Evolutionary conservation across 345 rosid genomes (phyloP), one percentile per base, ranked within the genome.

Genomic region (Rubroshorea leprosula): DNA sequence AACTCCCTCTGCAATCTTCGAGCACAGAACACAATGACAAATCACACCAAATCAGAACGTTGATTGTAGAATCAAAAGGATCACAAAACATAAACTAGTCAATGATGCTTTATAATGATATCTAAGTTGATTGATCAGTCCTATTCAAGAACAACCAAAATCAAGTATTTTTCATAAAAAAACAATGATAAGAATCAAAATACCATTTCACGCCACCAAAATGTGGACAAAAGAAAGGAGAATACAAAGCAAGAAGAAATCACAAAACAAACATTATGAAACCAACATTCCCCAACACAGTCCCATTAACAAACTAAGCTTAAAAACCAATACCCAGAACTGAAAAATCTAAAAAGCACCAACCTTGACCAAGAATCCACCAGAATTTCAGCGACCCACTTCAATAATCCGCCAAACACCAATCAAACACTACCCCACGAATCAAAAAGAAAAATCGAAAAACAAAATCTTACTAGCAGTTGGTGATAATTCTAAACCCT

Each of bases 1-100:
- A 61, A 54, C 18, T 43, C 23, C 54, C 52, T 60, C 20, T 52
- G 72, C 55, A 74, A 67, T 62, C 88, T 82, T 73, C 72, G 69
- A 77, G 49, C 54, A 27, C 53, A 46, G 55, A 20, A 35, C 54
- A 46, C 22, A 7, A 50, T 65, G 17, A 68, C 31, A 44, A 64
- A 46, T 53, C 68, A 68, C 43, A 51, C 51, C 61, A 54, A 25
- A 66, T 68, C 51, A 72, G 55, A 76, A 53, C 43, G 54, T 50
- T 29, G 55, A 27, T 56, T 21, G 16, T 35, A 4, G 41, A 35
- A 35, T 2, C 41, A 35, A 8, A 35, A 27, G 31, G 31, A 27
- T 27, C 31, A 27, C 31, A 27, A 27, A 4, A 27, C 4, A 27
- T 27, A 4, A 27, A 27, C 4, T 3, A 8, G 31, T 27, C 4